A percentile compares a stretch with the other conserved stretches of the same genome.
These are phyloP conservation scores for Persicaria tinctoria DNA, from an alignment of 148 eudicot species.

Conservation along the genomic window DNA sequence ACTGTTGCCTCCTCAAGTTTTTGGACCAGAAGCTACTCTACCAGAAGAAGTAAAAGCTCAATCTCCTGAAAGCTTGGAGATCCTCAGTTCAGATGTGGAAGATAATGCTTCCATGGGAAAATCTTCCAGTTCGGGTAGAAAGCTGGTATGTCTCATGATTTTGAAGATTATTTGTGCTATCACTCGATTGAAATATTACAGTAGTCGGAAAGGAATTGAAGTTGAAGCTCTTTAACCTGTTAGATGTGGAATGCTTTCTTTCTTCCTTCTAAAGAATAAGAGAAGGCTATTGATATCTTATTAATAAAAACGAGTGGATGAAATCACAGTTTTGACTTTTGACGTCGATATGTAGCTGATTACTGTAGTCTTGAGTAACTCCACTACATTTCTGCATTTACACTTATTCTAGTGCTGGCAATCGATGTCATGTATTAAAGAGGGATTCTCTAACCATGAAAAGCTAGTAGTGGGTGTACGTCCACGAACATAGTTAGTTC, in stretches of 20 bases:
- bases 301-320: background rate
- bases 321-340: background rate
- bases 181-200: background rate
- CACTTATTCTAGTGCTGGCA: background rate
- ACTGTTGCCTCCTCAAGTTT: background rate
- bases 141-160: conserved; percentile 5
- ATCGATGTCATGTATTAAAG: background rate
- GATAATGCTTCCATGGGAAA: background rate
- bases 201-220: background rate
- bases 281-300: background rate
- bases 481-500: background rate
- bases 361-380: background rate
- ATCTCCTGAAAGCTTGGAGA: background rate
- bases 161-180: background rate
- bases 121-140: background rate
- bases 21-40: background rate
- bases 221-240: background rate
- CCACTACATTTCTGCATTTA: background rate
- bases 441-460: too few relatives aligned
- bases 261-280: background rate
- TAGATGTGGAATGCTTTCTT: background rate
- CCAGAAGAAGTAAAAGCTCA: background rate
- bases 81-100: background rate
- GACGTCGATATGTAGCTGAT: background rate
- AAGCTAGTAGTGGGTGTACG: too few relatives aligned